phyloP scores from a whole-genome alignment of 2,329 filamentous ascomycete species.

The Pseudogymnoascus sp. region DNA sequence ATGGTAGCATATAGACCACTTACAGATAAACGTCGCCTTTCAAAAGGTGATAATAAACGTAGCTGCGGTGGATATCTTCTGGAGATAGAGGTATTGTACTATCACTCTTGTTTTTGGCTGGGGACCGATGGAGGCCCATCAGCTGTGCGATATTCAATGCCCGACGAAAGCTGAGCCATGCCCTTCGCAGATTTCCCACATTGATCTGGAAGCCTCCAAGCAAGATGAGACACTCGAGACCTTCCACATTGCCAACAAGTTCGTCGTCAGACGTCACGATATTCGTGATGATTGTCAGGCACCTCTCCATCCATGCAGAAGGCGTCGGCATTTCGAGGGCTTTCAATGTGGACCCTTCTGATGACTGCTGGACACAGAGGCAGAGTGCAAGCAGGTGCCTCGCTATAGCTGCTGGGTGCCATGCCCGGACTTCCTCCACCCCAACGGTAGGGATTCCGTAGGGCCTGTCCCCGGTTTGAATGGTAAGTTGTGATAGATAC shows the following conservation, averaged over 20 bases:
- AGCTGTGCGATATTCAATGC: constrained; percentile 43
- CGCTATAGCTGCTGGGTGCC: constrained; percentile 22
- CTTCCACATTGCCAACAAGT: constrained; percentile 40
- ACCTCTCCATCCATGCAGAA: constrained; percentile 23
- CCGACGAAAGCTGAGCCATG: constrained; percentile 40
- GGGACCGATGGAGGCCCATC: constrained; percentile 41
- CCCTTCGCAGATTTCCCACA: constrained; percentile 40
- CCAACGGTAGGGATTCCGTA: constrained; percentile 16
- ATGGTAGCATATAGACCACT: background rate
- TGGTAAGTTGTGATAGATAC: constrained; percentile 14
- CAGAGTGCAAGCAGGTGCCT: constrained; percentile 23
- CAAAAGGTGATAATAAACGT: background rate
- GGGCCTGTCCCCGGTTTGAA: constrained; percentile 3
- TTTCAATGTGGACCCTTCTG: constrained; percentile 19
- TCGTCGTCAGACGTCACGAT: constrained; percentile 40
- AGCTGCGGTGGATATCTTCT: background rate
- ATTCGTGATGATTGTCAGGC: constrained; percentile 15
- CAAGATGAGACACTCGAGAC: constrained; percentile 43
- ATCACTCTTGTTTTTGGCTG: constrained; percentile 12
- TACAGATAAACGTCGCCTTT: constrained; percentile 3
- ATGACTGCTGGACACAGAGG: constrained; percentile 25
- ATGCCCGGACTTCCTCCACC: constrained; percentile 18
- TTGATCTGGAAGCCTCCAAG: constrained; percentile 41
- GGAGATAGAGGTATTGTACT: background rate
- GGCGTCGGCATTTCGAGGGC: constrained; percentile 17